These are phyloP conservation scores for Syncephalastrum racemosum DNA, from an alignment of 371 early-diverging fungal genomes.

Conservation along the genomic window DNA sequence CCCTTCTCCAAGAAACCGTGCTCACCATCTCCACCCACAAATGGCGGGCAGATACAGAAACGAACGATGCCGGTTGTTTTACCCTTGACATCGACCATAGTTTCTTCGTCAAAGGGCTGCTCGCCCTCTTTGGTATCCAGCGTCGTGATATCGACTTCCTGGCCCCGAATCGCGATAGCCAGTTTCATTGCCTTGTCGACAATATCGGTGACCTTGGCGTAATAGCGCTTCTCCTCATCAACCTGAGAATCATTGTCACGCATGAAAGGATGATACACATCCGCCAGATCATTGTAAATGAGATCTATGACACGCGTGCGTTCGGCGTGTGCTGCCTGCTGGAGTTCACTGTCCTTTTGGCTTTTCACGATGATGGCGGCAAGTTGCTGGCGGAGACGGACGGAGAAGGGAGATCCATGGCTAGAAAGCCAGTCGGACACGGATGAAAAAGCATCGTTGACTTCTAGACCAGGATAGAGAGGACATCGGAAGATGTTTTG, in stretches of 20 bases:
- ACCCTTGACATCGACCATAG: conserved; percentile 34
- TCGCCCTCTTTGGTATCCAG: conserved; percentile 46
- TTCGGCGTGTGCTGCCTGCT: conserved; percentile 41
- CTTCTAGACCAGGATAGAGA: conserved; percentile 52
- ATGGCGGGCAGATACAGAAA: conserved; percentile 34
- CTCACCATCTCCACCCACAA: conserved; percentile 23
- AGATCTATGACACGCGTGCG: conserved; percentile 27
- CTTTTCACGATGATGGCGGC: conserved; percentile 55
- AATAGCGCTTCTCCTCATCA: conserved; percentile 27
- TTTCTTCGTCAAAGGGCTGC: conserved; percentile 42
- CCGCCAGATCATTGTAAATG: conserved; percentile 48
- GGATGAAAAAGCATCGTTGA: conserved; percentile 54
- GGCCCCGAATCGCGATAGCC: conserved; percentile 56
- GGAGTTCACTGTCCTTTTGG: conserved; percentile 41
- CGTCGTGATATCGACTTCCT: conserved; percentile 55
- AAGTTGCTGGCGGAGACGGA: conserved; percentile 61
- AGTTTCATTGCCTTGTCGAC: conserved; percentile 55
- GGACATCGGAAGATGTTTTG: conserved; percentile 47
- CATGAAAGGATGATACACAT: conserved; percentile 45
- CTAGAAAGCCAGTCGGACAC: conserved; percentile 50
- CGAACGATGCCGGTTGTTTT: conserved; percentile 21
- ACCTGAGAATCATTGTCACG: conserved; percentile 35
- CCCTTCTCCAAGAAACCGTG: conserved; percentile 45
- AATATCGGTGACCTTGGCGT: conserved; percentile 50
- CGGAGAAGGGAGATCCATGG: conserved; percentile 47